Conservation (phyloP, 805 yeast species). For the Metschnikowia hibisci region DNA sequence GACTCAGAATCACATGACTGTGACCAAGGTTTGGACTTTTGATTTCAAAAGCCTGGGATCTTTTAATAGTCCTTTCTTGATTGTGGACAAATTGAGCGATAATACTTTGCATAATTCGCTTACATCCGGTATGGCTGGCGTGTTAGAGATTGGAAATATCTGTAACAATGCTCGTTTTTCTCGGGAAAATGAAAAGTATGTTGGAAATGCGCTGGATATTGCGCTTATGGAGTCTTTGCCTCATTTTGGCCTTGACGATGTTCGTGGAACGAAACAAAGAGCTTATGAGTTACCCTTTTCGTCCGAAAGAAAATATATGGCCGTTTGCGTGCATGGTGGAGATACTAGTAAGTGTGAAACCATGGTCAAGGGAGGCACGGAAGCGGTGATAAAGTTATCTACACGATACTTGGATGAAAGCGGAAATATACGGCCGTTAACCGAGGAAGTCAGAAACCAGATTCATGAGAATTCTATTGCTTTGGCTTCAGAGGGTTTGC, state of each 20-base stretch:
- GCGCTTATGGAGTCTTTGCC: conserved; percentile 77
- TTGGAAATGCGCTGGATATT: conserved; percentile 94
- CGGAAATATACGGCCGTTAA: conserved; percentile 59
- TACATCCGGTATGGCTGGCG: conserved; percentile 50
- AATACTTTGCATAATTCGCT: conserved; percentile 41
- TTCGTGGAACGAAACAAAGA: conserved; percentile 57
- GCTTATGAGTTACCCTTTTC: conserved; percentile 78
- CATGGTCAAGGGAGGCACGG: conserved; percentile 88
- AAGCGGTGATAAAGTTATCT: conserved; percentile 61
- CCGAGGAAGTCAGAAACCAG: conserved; percentile 42
- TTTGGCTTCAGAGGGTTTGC: conserved; percentile 78
- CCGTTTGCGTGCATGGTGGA: conserved; percentile 64
- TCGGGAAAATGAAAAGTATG: conserved; percentile 60
- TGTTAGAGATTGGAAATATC: conserved; percentile 63
- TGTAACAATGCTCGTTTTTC: conserved; percentile 76
- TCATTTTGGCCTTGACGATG: conserved; percentile 69
- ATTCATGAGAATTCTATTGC: conserved; percentile 55
- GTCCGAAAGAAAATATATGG: conserved; percentile 85
- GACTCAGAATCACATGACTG: conserved; percentile 89
- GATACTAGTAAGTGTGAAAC: conserved; percentile 53
- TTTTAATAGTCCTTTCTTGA: conserved; percentile 37
- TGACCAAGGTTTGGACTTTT: conserved; percentile 74
- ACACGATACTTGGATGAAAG: conserved; percentile 53
- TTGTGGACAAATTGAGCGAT: conserved; percentile 46
- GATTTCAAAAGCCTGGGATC: conserved; percentile 45